A percentile compares a stretch with the other conserved stretches of the same genome.
Conservation (phyloP, 768 basidiomycete genomes). For the Solioccasus polychromus region DNA sequence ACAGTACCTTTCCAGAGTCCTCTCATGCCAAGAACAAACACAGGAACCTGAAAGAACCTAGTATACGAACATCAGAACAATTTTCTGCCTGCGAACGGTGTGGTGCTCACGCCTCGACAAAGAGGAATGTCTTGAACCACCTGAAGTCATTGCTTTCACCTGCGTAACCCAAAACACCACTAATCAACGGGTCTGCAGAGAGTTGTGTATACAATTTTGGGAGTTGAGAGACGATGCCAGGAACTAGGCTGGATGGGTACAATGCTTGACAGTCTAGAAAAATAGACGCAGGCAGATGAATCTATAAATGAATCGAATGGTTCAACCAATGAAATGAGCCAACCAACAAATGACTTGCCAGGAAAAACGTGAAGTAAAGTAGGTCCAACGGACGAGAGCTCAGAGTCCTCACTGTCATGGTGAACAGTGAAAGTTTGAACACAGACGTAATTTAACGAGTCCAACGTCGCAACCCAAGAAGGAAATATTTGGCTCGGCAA, state of each 20-base stretch:
- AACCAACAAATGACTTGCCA: constrained; percentile 38
- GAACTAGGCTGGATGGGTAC: constrained; percentile 52
- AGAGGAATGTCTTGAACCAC: constrained; percentile 66
- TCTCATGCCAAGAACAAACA: constrained; percentile 66
- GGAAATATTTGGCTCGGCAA: no score
- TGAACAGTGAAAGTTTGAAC: no score
- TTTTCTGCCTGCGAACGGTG: neutral
- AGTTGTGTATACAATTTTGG: constrained; percentile 49
- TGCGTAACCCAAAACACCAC: constrained; percentile 44
- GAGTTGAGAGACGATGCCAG: constrained; percentile 43
- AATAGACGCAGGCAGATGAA: constrained; percentile 69
- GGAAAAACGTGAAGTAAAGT: constrained; percentile 69
- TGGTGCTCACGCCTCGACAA: constrained; percentile 54
- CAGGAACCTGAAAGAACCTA: constrained; percentile 69
- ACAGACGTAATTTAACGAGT: no score
- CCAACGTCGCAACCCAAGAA: neutral
- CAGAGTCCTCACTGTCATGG: constrained; percentile 36
- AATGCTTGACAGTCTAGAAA: constrained; percentile 70
- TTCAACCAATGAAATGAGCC: neutral
- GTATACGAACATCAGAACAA: neutral
- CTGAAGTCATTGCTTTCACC: constrained; percentile 37
- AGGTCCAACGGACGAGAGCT: constrained; percentile 60
- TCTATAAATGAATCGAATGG: constrained; percentile 27
- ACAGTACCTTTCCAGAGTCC: constrained; percentile 56
- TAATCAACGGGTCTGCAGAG: constrained; percentile 68